Conservation (phyloP, 2,329 filamentous ascomycete species). For the Monilinia polystroma region DNA sequence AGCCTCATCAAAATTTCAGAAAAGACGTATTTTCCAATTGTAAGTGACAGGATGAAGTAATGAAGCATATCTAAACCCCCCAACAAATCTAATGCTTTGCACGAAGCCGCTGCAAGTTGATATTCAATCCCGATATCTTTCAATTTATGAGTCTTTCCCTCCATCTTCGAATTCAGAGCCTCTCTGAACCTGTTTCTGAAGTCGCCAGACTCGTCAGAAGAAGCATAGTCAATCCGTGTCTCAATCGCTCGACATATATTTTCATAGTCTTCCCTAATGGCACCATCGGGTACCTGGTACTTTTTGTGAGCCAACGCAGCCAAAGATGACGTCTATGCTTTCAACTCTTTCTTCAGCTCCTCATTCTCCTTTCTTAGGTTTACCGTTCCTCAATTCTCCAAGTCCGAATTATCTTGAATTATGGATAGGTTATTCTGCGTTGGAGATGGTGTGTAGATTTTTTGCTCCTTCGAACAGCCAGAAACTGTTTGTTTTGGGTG, state of each 20-base stretch:
- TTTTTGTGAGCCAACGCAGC: constrained; percentile 3
- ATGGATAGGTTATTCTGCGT: neutral
- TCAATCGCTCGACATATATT: constrained; percentile 13
- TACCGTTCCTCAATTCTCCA: rapidly evolving
- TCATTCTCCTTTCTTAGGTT: neutral
- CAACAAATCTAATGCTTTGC: neutral
- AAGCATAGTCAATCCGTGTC: constrained; percentile 6
- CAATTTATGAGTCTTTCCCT: neutral
- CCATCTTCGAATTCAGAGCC: neutral
- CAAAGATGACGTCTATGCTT: neutral
- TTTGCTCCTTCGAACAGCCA: neutral
- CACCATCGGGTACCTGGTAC: constrained; percentile 8
- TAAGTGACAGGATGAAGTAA: constrained; percentile 9
- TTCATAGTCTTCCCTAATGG: constrained; percentile 9
- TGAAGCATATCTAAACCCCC: neutral
- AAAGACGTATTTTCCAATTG: constrained; percentile 8
- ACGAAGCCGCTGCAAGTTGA: neutral
- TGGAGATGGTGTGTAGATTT: neutral
- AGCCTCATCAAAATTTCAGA: neutral
- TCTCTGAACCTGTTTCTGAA: neutral
- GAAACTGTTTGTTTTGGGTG: neutral
- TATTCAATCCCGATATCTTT: neutral
- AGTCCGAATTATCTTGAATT: neutral
- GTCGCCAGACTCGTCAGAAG: neutral
- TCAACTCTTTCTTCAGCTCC: neutral